phyloP scores from a whole-genome alignment of 2,329 filamentous ascomycete species.

The Trichoderma brevicompactum region DNA sequence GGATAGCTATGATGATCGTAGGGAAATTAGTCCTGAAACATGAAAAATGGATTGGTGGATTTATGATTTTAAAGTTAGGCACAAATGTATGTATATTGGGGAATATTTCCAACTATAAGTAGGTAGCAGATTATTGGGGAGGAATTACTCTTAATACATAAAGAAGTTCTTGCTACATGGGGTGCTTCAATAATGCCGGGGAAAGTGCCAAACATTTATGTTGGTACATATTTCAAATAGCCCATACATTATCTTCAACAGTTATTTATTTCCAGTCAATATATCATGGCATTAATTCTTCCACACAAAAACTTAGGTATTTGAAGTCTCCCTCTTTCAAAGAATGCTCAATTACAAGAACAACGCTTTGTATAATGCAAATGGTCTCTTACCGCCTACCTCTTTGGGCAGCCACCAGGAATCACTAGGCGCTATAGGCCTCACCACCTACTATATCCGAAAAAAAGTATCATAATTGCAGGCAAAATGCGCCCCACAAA shows the following conservation, averaged over 20 bases:
- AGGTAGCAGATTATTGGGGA: not conserved
- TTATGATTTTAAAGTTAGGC: not conserved
- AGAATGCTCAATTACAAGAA: not conserved
- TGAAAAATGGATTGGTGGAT: not conserved
- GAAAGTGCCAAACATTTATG: not conserved
- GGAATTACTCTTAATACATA: not conserved
- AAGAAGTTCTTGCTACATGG: not conserved
- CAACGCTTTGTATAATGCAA: not conserved
- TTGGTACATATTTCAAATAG: not conserved
- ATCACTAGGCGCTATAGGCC: not conserved
- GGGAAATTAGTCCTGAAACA: not conserved
- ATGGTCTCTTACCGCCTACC: slow-evolving; percentile 12
- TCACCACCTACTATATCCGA: not conserved
- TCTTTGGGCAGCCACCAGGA: not conserved
- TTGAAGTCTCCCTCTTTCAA: not conserved
- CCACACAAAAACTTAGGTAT: not conserved
- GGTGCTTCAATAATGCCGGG: no score
- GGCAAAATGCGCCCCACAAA: slow-evolving; percentile 25
- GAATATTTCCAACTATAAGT: not conserved
- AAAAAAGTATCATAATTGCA: not conserved
- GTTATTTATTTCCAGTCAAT: no score
- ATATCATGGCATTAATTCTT: no score
- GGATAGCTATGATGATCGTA: not conserved
- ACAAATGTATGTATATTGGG: not conserved
- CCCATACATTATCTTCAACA: no score